These are phyloP conservation scores for Chytridiales sp. DNA, from an alignment of 371 early-diverging fungal genomes.

Conservation along the genomic window DNA sequence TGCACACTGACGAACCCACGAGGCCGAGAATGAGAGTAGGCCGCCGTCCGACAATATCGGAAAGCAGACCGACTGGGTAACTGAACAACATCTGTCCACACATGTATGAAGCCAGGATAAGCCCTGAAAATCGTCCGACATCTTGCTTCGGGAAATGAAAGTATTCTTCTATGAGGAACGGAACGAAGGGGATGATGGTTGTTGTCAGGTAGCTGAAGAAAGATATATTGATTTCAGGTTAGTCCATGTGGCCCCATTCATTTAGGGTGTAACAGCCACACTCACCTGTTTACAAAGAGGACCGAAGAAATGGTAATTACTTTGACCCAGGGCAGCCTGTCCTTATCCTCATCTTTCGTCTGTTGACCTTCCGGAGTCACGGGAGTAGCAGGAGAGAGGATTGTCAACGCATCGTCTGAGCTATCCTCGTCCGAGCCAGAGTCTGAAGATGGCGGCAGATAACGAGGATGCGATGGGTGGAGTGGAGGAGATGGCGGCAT, in stretches of 20 bases:
- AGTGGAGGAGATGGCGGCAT: no score
- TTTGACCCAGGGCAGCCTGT: conserved; percentile 8
- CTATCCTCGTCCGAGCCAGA: no score
- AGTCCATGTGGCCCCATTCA: background rate
- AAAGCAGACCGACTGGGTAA: conserved; percentile 25
- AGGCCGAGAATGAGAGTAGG: conserved; percentile 30
- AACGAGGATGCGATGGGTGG: no score
- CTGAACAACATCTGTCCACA: conserved; percentile 31
- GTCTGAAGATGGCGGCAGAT: no score
- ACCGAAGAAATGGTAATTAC: conserved; percentile 4
- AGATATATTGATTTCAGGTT: background rate
- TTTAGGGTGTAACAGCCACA: background rate
- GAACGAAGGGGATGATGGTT: conserved; percentile 28
- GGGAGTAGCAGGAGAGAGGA: no score
- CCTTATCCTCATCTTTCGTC: no score
- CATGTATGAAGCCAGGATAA: conserved; percentile 31
- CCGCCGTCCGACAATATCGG: conserved; percentile 23
- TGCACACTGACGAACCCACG: conserved; percentile 12
- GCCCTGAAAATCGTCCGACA: conserved; percentile 23
- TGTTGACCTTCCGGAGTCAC: no score
- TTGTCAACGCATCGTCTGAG: no score
- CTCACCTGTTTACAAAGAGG: conserved; percentile 9
- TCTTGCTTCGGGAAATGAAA: conserved; percentile 20
- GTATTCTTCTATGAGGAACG: conserved; percentile 34
- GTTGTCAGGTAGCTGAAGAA: conserved; percentile 20